Conservation (phyloP, 805 yeast genomes). For the Yarrowia divulgata region DNA sequence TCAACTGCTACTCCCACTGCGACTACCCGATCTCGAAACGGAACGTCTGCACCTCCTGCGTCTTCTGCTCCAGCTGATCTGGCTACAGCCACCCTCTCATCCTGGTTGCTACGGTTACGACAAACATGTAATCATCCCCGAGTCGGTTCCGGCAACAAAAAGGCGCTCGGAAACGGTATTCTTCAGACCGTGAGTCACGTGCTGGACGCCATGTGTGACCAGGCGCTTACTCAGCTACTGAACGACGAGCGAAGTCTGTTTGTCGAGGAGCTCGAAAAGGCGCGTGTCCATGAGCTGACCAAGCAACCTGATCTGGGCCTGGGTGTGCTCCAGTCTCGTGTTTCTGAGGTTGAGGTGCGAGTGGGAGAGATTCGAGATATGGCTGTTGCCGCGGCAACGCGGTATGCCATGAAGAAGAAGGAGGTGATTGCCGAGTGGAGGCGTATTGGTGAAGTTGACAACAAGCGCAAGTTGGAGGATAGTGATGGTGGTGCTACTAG, state of each 20-base stretch:
- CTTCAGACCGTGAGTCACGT: conserved; percentile 70
- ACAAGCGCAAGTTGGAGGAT: conserved; percentile 1
- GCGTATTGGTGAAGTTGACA: conserved; percentile 1
- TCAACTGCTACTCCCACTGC: not conserved
- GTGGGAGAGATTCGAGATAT: conserved; percentile 21
- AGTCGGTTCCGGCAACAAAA: conserved; percentile 46
- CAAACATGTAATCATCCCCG: conserved; percentile 84
- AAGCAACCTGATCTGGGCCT: conserved; percentile 62
- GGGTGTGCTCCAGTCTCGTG: conserved; percentile 46
- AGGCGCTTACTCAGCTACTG: conserved; percentile 59
- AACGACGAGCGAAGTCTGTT: conserved; percentile 59
- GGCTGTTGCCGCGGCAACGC: conserved; percentile 17
- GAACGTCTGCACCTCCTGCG: not conserved
- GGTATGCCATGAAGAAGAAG: conserved; percentile 1
- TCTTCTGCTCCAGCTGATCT: conserved; percentile 6
- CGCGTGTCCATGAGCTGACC: conserved; percentile 69
- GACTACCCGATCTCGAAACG: not conserved
- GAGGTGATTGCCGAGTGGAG: conserved; percentile 23
- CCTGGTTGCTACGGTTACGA: conserved; percentile 73
- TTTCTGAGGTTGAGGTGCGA: conserved; percentile 39
- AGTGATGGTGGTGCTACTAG: not conserved
- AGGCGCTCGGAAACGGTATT: conserved; percentile 48
- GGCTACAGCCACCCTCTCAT: conserved; percentile 50
- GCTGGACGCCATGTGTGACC: conserved; percentile 66
- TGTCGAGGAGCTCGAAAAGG: conserved; percentile 61